A percentile compares a stretch with the other conserved stretches of the same genome.
Evolutionary conservation across 2,329 filamentous ascomycete species (phyloP).

Genomic region (Exophiala dermatitidis): DNA sequence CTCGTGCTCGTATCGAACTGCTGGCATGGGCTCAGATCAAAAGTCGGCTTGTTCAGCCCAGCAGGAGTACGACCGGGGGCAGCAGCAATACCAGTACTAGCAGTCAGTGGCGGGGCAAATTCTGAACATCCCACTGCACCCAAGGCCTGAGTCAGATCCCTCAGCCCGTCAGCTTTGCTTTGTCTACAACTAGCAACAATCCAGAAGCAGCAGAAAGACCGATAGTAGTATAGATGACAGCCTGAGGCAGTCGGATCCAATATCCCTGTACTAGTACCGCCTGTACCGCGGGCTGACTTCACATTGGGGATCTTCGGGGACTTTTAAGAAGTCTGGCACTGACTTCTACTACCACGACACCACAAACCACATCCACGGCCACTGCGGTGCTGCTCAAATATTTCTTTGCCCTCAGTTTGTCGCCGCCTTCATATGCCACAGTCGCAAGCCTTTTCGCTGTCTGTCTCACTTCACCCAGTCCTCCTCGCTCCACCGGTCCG

Average conservation of each 20-base stretch:
- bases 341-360: neutral
- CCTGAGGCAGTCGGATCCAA: neutral
- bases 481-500: slow-evolving; percentile 10
- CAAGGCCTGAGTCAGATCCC: too few species aligned
- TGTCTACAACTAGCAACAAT: too few species aligned
- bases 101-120: slow-evolving; percentile 7
- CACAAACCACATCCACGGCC: neutral
- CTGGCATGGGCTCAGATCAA: neutral
- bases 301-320: neutral
- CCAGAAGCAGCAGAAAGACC: too few species aligned
- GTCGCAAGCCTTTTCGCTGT: slow-evolving; percentile 2
- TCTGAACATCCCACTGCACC: slow-evolving; percentile 6
- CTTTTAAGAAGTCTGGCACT: neutral
- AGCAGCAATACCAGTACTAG: too few species aligned
- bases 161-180: too few species aligned
- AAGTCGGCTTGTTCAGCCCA: neutral
- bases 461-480: slow-evolving; percentile 10
- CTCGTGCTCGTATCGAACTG: neutral
- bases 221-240: too few species aligned
- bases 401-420: neutral
- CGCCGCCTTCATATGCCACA: slow-evolving; percentile 16
- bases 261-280: neutral
- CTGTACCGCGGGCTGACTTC: neutral
- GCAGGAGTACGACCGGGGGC: neutral
- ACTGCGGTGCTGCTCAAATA: neutral